Evolutionary conservation across 139 green algal species (phyloP), one percentile per base, ranked within the genome.

Genomic region (Picochlorum sp.): DNA sequence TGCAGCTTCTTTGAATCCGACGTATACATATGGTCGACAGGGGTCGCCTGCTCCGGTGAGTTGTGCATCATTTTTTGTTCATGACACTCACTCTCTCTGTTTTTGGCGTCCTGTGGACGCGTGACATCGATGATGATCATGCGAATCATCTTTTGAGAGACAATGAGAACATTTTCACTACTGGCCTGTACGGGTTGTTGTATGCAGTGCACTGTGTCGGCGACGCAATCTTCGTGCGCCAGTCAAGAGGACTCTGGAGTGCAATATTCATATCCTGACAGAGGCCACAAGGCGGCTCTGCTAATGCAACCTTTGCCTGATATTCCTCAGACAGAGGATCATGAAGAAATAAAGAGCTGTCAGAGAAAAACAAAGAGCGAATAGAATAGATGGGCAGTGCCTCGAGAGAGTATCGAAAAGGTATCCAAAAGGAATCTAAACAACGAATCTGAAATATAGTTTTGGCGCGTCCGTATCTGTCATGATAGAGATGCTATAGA

Each of bases 1-100:
- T 62, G 58, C 72, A 84, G 78, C 69, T 14, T 69, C 76, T 6
- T 34, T 85, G 2, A 85, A 85, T 37, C 79, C 79, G 10, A 85
- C 73, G 0, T 85, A 85, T 58, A 68, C 56, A 3, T 85, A 83
- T 37, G 79, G 77, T 28, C 80, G 83, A 62, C 61, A 67, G 3
- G 16, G 18, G 16, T 54, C 47, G 0, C 18, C 47, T 0, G 11
- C 47, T 20, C 47, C 47, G 18, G 47, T 54, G 47, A 21, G 47
- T 26, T 13, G 4, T 20, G 7, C 47, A 30, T 30, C 28, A 30
- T 30, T 30, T 30, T 30, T 30, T 30, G 28, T 30, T 30, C 28
- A 30, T 30, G 28, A 30, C 28, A 30, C 28, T 30, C 4, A 30
- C 21, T 23, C 21, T 30, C 24, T 28, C 24, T 30, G 28, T 30